Evolutionary conservation across 768 basidiomycete species (phyloP).

Genomic region (Galerina marginata): DNA sequence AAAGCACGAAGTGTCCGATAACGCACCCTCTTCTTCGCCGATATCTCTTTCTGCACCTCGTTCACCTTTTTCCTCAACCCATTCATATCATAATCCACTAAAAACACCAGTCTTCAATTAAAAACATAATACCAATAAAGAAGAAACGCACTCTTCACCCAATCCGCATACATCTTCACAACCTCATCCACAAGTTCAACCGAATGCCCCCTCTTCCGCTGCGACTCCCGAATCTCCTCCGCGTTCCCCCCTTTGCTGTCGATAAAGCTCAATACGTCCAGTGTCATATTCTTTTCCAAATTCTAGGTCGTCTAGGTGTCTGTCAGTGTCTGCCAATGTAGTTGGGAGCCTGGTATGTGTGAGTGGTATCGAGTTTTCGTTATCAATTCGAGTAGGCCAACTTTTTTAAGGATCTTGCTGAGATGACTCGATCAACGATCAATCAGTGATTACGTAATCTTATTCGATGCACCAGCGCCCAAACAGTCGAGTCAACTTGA

Average conservation of each 20-base stretch:
- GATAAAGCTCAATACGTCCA: slow-evolving; percentile 82
- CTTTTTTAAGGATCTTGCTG: slow-evolving; percentile 11
- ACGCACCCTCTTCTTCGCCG: slow-evolving; percentile 86
- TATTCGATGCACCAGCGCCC: not conserved
- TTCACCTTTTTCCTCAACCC: slow-evolving; percentile 83
- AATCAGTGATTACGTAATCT: not conserved
- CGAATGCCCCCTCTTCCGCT: slow-evolving; percentile 86
- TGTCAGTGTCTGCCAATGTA: too few relatives aligned
- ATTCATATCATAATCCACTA: slow-evolving; percentile 90
- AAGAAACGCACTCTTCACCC: slow-evolving; percentile 85
- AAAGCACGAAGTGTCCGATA: not conserved
- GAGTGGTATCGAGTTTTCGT: not conserved
- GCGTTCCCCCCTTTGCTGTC: slow-evolving; percentile 92
- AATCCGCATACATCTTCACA: slow-evolving; percentile 88
- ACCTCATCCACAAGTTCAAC: slow-evolving; percentile 95
- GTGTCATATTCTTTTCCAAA: slow-evolving; percentile 70
- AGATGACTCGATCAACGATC: slow-evolving; percentile 12
- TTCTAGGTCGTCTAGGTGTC: not conserved
- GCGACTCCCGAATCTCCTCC: slow-evolving; percentile 88
- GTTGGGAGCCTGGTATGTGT: too few relatives aligned
- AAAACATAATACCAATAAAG: not conserved
- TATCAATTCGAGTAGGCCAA: not conserved
- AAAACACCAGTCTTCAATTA: slow-evolving; percentile 1
- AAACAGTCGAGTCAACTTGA: too few relatives aligned
- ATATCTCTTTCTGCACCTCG: slow-evolving; percentile 92